phyloP scores from a whole-genome alignment of 1,284 basidiomycete genomes.

The Heterobasidion parviporum region DNA sequence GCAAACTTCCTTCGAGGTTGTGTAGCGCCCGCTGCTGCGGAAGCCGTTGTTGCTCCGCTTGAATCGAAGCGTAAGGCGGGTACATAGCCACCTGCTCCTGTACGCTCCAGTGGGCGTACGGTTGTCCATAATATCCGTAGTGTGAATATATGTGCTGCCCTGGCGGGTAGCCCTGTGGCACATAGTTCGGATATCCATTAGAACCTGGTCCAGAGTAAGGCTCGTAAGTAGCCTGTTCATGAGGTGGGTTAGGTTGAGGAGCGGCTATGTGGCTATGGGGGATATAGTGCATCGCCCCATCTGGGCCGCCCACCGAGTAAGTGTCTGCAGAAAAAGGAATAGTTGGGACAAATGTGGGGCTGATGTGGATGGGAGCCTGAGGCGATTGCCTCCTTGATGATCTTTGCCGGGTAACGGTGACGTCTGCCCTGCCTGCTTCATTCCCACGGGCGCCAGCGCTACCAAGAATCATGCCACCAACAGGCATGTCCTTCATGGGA shows the following conservation, averaged over 20 bases:
- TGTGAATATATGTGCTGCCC: slow-evolving; percentile 23
- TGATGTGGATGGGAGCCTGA: not conserved
- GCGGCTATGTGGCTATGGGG: not conserved
- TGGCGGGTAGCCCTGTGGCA: slow-evolving; percentile 18
- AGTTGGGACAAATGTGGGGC: not conserved
- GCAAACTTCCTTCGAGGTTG: slow-evolving; percentile 5
- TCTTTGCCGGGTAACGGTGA: not conserved
- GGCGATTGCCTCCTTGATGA: not conserved
- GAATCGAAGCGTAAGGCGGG: slow-evolving; percentile 6
- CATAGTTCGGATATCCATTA: slow-evolving; percentile 8
- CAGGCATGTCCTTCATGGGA: not conserved
- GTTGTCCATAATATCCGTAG: slow-evolving; percentile 22
- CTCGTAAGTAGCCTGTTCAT: slow-evolving; percentile 6
- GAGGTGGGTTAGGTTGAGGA: slow-evolving; percentile 11
- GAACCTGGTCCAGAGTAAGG: slow-evolving; percentile 4
- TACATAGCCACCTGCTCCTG: not conserved
- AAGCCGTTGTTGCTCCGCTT: not conserved
- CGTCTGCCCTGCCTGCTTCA: not conserved
- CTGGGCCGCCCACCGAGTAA: not conserved
- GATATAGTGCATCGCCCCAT: not conserved
- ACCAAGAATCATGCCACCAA: not conserved
- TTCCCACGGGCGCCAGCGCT: not conserved
- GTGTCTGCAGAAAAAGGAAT: not conserved
- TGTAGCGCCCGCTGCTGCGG: not conserved
- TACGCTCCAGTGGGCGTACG: slow-evolving; percentile 8